phyloP scores from a whole-genome alignment of 345 rosid species.

The Corymbia maculata region DNA sequence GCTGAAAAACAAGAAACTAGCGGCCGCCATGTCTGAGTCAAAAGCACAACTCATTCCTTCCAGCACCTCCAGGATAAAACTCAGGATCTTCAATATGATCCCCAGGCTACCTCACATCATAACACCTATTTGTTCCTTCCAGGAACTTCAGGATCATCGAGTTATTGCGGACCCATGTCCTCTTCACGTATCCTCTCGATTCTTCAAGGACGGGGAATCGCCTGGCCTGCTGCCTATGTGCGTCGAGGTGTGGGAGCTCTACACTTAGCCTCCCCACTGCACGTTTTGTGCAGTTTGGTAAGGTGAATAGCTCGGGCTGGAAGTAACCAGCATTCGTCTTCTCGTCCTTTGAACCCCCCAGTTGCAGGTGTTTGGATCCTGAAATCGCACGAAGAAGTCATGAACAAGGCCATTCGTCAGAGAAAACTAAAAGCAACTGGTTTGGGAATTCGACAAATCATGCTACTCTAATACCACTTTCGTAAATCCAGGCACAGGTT shows the following conservation, averaged over 20 bases:
- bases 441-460: neutral
- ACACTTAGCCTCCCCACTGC: constrained; percentile 63
- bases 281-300: constrained; percentile 23
- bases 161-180: constrained; percentile 34
- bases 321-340: constrained; percentile 39
- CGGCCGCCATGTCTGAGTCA: neutral
- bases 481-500: too few species aligned
- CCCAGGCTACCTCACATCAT: constrained; percentile 3
- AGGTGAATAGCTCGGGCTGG: constrained; percentile 24
- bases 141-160: constrained; percentile 28
- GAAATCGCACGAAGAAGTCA: neutral
- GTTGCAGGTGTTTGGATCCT: constrained; percentile 37
- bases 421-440: neutral
- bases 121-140: constrained; percentile 24
- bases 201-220: neutral
- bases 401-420: neutral
- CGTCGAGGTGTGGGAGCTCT: constrained; percentile 43
- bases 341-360: constrained; percentile 47
- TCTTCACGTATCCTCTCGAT: constrained; percentile 25
- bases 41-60: constrained; percentile 23
- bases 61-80: constrained; percentile 45
- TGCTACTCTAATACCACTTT: too few species aligned
- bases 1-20: neutral
- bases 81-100: constrained; percentile 45
- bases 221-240: constrained; percentile 37